phyloP scores from a whole-genome alignment of 2,329 filamentous ascomycete species.

The Fusarium begoniae region DNA sequence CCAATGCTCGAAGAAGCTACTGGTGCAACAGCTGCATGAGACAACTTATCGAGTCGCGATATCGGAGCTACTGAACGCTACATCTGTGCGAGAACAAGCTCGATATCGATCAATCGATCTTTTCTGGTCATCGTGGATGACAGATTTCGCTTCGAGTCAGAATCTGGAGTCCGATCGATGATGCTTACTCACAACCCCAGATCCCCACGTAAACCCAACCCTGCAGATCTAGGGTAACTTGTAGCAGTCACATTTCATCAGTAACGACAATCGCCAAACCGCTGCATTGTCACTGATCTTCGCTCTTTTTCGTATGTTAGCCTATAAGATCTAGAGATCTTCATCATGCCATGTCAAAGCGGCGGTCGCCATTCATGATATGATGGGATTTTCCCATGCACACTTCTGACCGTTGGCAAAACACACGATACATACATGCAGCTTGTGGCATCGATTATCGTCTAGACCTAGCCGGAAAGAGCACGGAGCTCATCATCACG shows the following conservation, averaged over 20 bases:
- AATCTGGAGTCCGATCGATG: background rate
- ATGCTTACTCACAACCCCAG: background rate
- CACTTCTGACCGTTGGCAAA: background rate
- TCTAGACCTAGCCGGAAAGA: background rate
- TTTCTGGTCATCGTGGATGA: background rate
- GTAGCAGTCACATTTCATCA: background rate
- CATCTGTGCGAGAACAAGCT: background rate
- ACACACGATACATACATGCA: background rate
- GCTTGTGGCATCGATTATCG: background rate
- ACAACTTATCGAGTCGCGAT: background rate
- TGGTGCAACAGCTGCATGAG: background rate
- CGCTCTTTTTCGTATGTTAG: background rate
- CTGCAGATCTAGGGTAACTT: constrained; percentile 14
- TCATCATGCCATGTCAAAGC: background rate
- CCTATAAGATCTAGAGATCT: background rate
- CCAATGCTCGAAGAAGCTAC: background rate
- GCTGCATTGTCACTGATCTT: background rate
- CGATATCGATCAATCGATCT: background rate
- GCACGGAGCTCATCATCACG: background rate
- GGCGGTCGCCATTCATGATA: background rate
- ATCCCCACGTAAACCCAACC: background rate
- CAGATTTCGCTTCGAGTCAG: background rate
- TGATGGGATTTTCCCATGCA: background rate
- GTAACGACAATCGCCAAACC: background rate
- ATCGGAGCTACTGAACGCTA: background rate